phyloP scores from a whole-genome alignment of 2,329 filamentous ascomycete species.

The Penicillium psychrosexuale region DNA sequence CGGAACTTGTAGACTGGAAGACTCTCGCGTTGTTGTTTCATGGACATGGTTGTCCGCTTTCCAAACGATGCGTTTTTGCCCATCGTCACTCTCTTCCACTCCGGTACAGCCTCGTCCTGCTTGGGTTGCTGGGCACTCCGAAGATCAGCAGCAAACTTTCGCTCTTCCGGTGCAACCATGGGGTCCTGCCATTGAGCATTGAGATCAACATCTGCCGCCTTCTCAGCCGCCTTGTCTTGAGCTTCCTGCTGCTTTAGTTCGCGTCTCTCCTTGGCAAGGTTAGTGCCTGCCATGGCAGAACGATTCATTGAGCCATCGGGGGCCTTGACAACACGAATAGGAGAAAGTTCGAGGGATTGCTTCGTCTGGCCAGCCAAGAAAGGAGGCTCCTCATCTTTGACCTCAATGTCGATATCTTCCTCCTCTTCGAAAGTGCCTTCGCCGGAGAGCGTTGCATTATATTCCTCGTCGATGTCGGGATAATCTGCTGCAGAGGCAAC shows the following conservation, averaged over 20 bases:
- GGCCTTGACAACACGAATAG: conserved; percentile 94
- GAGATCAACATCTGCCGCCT: conserved; percentile 74
- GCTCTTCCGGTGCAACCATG: conserved; percentile 80
- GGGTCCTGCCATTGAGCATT: conserved; percentile 94
- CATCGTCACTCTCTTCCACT: conserved; percentile 85
- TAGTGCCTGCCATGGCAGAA: conserved; percentile 89
- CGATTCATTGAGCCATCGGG: conserved; percentile 97
- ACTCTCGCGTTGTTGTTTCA: conserved; percentile 89
- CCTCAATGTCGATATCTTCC: conserved; percentile 95
- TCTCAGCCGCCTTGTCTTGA: conserved; percentile 71
- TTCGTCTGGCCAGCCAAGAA: conserved; percentile 96
- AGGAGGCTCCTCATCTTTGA: conserved; percentile 91
- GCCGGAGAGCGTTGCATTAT: conserved; percentile 79
- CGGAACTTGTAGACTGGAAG: conserved; percentile 88
- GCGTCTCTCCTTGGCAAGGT: conserved; percentile 81
- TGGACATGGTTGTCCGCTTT: conserved; percentile 83
- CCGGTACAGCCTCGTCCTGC: conserved; percentile 68
- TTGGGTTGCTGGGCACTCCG: conserved; percentile 62
- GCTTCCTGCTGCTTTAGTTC: conserved; percentile 86
- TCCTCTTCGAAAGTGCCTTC: conserved; percentile 88
- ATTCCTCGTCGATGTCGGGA: conserved; percentile 91
- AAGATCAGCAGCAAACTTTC: conserved; percentile 85
- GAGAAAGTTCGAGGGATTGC: conserved; percentile 88
- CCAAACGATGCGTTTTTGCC: conserved; percentile 77
- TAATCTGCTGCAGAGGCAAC: conserved; percentile 91